Base-by-base conservation (phyloP, 352 stramenopile species). In the Globisporangium paddicum region DNA sequence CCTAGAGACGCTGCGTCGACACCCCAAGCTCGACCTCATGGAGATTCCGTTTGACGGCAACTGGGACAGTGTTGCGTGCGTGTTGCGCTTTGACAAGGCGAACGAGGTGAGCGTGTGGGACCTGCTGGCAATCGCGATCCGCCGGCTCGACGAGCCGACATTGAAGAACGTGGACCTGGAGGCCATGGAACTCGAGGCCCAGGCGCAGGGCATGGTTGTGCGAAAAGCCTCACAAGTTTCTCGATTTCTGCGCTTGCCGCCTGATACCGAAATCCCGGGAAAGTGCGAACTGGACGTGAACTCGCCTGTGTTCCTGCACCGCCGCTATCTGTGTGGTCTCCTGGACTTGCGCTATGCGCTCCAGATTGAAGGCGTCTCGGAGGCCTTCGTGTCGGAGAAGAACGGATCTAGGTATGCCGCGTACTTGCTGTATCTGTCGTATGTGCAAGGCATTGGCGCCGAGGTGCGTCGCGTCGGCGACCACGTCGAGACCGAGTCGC, bases 291-390 rank as follows among this genome's bases (percentile, higher is more conserved):
- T 90, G 18, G 75, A 93, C 56, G 75, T 98, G 6, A 75, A 96
- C 56, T 92, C 93, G 9, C 85, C 81, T 38, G 92, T 98, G 13
- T 88, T 99, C 53, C 84, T 91, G 14, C 90, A 98, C 63, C 87
- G 96, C 18, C 81, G 96, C 21, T 99, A 99, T 60, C 97, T 94
- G 64, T 96, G 93, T 16, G 96, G 97, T 3, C 86, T 99, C n/a
- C 76, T 96, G 40, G 97, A 99, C 79, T 77, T 99, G 38, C 98
- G 98, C 37, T 99, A 98, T 66, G 95, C 98, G 9, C 76, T 99
- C 13, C 98, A 99, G 71, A 98, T 99, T 23, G 85, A 97, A 55
- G 95, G 95, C n/a, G 97, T 98, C 63, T 89, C 82, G 0, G 80
- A 93, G 45, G 69, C 68, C 21, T 98, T 99, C 72, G 82, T 97